phyloP scores from a whole-genome alignment of 2,329 filamentous ascomycete genomes.

The Gnomoniopsis smithogilvyi region DNA sequence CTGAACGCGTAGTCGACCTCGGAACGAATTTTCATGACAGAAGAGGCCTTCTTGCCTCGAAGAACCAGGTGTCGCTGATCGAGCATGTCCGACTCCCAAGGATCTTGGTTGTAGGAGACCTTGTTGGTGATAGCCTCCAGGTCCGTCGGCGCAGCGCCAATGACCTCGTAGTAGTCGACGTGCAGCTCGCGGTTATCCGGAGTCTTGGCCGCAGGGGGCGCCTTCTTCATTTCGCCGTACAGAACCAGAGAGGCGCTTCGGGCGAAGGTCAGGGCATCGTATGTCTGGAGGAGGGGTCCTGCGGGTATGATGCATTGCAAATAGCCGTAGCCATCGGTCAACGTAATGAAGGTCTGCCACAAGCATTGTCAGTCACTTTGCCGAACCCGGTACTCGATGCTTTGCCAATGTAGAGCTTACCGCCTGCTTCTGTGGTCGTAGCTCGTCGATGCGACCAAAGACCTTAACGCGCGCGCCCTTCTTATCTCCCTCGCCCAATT shows the following conservation, averaged over 20 bases:
- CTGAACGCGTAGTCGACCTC: constrained; percentile 79
- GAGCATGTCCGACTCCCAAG: constrained; percentile 38
- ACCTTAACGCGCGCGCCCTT: constrained; percentile 76
- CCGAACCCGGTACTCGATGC: not conserved
- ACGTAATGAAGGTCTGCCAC: constrained; percentile 64
- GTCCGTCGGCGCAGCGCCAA: constrained; percentile 76
- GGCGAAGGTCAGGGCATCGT: constrained; percentile 82
- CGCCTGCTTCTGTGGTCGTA: constrained; percentile 78
- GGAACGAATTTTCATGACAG: constrained; percentile 83
- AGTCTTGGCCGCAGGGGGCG: constrained; percentile 74
- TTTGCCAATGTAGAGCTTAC: constrained; percentile 35
- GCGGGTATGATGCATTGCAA: constrained; percentile 78
- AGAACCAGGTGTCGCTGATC: constrained; percentile 81
- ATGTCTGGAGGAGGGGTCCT: constrained; percentile 83
- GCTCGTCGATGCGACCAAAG: constrained; percentile 76
- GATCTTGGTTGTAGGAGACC: constrained; percentile 59
- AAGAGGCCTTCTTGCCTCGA: constrained; percentile 78
- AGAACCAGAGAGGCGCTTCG: constrained; percentile 85
- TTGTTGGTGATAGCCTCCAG: constrained; percentile 89
- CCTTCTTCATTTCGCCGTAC: constrained; percentile 77
- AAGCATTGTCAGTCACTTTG: not conserved
- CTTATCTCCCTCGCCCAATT: constrained; percentile 52
- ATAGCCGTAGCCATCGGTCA: constrained; percentile 79
- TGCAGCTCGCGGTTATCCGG: constrained; percentile 84
- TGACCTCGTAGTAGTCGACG: constrained; percentile 83